Evolutionary conservation across 768 basidiomycete species (phyloP), one percentile per base, ranked within the genome.

Genomic region (Kwoniella newhampshirensis): DNA sequence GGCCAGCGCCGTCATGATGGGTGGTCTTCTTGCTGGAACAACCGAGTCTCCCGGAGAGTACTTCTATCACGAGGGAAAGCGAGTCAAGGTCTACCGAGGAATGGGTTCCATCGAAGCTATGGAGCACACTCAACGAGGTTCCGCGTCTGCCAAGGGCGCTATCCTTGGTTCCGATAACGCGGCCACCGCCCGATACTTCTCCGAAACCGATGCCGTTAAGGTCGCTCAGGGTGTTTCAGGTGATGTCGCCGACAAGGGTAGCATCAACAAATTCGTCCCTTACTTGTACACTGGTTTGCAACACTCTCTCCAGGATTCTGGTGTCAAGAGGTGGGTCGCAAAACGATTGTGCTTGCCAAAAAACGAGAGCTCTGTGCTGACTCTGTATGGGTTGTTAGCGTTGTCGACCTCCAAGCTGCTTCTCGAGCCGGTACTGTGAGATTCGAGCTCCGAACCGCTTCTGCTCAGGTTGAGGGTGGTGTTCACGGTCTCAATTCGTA

Each of bases 1-100:
- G 49, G 96, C 94, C 2, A 86, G 87, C 21, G 93, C 91, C 3
- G 92, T 98, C 51, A 98, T 98, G 96, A 97, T 99, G 96, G 96
- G 96, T 42, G 87, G 91, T 8, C 78, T 98, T 45, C 81, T 99
- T 25, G 96, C 96, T 1, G 94, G 94, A 27, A 98, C 96, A 32
- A 86, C 90, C 61, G 94, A 99, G 77, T 91, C 92, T 0, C 96
- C 96, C 0, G 96, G 96, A 67, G 92, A 98, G 79, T 99, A 96
- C 81, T 98, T 96, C 77, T 99, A 94, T 79, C 93, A 98, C 73
- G 93, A 97, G 63, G 96, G 96, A 62, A 96, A 96, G 81, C 87
- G 96, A 45, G 91, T 98, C 75, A 99, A 99, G 83, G 86, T 93
- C 30, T 99, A 98, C 79, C 87, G 96, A 54, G 96, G 96, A 4